Percentiles rank a stretch among this genome's conserved stretches.
Evolutionary conservation across 345 rosid species (phyloP).

Genomic region (Fremontodendron californicum): DNA sequence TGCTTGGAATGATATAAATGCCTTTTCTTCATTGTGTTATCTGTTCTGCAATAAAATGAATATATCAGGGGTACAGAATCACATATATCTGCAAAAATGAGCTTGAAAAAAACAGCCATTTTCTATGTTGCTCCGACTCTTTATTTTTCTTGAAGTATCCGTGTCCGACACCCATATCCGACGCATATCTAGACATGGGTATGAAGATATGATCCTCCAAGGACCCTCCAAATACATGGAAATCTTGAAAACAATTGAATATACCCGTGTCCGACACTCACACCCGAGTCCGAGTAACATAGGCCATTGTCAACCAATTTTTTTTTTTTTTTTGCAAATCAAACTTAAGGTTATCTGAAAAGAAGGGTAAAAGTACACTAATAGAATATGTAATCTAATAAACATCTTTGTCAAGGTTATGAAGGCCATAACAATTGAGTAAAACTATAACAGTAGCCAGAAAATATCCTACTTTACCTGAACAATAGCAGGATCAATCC

Average conservation of each 20-base stretch:
- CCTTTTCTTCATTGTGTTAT: constrained; percentile 39
- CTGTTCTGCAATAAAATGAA: not conserved
- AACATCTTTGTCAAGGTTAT: not conserved
- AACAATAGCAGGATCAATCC: not conserved
- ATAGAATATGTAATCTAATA: not conserved
- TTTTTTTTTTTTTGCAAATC: not conserved
- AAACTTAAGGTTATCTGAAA: not conserved
- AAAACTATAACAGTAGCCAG: not conserved
- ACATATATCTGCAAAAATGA: not conserved
- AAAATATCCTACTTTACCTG: too few relatives aligned
- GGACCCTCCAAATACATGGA: too few relatives aligned
- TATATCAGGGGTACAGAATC: not conserved
- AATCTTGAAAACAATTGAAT: too few relatives aligned
- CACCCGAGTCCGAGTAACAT: too few relatives aligned
- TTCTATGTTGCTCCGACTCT: too few relatives aligned
- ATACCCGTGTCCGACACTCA: too few relatives aligned
- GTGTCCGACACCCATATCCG: too few relatives aligned
- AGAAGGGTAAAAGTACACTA: not conserved
- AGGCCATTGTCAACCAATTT: too few relatives aligned
- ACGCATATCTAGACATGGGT: too few relatives aligned
- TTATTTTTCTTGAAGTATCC: too few relatives aligned
- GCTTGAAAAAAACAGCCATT: not conserved
- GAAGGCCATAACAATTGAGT: not conserved
- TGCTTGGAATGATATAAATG: constrained; percentile 50
- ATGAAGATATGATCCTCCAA: too few relatives aligned